Evolutionary conservation across 495 filamentous ascomycete genomes (phyloP), one percentile per base, ranked within the genome.

Genomic region (Patellaria atrata): DNA sequence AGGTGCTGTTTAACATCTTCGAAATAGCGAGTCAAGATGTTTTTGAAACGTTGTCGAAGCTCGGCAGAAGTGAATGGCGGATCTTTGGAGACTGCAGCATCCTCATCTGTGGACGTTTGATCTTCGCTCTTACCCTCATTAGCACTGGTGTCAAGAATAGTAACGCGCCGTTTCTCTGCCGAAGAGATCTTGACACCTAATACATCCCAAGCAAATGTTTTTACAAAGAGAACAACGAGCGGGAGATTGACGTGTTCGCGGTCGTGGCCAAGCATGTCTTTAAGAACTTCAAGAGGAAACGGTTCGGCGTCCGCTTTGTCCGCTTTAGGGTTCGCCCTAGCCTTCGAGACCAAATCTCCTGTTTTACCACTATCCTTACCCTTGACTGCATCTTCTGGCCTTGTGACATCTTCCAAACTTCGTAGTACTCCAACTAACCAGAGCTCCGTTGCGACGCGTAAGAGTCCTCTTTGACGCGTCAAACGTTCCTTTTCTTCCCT

Each of bases 401-500:
- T 69, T 31, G 72, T 70, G 33, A 83, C 77, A 57, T 99, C 91
- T 49, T 96, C 86, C 43, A 96, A 60, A 25, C 82, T 94, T 44
- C 74, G 71, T 32, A 99, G 58, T 20, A 82, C 77, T 9, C 79
- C 82, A 20, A 93, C 82, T 12, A 99, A 75, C 91, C 91, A 99
- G 20, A 99, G 67, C 54, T 99, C 91, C 8, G 89, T 94, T 22
- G 87, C 82, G 2, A 94, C 79, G 21, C 84, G 73, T 21, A 99
- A 61, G 17, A 99, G 68, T 7, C 82, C 68, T 20, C 91, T 72
- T 52, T 99, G 91, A 23, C 89, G 75, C 15, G 75, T 67, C 19
- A 96, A 57, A 0, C 89, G 77, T 30, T 96, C 89, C 55, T 91
- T 94, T 55, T 99, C 89, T 59, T 99, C 89, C 37, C 83, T 80